Percentiles rank a stretch among this genome's conserved stretches.
These are phyloP conservation scores for Silene uniflora DNA, from an alignment of 148 eudicot genomes.

Conservation along the genomic window DNA sequence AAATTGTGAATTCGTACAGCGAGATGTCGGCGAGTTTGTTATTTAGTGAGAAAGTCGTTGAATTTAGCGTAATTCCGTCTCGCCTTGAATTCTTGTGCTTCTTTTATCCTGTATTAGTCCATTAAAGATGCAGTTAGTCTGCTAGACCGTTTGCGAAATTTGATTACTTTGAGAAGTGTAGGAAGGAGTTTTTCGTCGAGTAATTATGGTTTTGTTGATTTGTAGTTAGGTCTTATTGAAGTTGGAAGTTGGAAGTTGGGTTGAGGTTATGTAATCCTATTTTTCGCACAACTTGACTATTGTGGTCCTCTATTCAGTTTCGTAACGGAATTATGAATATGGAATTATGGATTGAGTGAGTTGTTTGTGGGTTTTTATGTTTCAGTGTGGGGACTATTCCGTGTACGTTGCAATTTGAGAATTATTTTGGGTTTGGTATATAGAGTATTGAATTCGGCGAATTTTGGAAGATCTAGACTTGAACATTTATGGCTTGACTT, in stretches of 20 bases:
- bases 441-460: background rate
- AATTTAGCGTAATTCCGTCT: background rate
- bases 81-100: background rate
- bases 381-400: background rate
- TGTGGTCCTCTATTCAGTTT: background rate
- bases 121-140: background rate
- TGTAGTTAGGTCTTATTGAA: background rate
- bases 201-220: background rate
- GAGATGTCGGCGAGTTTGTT: background rate
- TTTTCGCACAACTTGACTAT: background rate
- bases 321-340: background rate
- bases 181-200: too few relatives aligned
- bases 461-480: background rate
- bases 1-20: background rate
- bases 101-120: background rate
- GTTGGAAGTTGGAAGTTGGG: background rate
- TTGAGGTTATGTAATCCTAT: background rate
- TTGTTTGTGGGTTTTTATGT: background rate
- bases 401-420: background rate
- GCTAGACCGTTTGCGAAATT: background rate
- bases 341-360: too few relatives aligned
- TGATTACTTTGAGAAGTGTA: background rate
- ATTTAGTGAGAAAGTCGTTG: background rate
- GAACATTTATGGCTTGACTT: background rate
- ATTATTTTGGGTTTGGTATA: background rate